Evolutionary conservation across 805 yeast species (phyloP), one percentile per base, ranked within the genome.

Genomic region (Yamadazyma philogaea): DNA sequence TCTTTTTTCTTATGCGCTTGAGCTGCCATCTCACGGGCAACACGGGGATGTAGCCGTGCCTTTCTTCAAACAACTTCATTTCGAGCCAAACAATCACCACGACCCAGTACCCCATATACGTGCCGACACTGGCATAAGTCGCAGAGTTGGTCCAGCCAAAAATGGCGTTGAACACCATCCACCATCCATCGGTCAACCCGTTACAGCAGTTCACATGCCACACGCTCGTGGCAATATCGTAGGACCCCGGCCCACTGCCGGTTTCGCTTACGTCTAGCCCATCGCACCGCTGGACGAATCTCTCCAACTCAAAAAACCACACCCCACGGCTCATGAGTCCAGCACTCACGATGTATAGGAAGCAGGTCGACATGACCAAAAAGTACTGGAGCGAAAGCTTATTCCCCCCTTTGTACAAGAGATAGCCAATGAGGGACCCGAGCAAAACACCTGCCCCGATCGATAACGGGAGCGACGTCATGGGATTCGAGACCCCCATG

Each of bases 201-300:
- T 68, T 66, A 45, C 75, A 70, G 49, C 75, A 70, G 53, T 70
- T 69, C 18, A 70, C 74, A 51, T 70, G 75, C 75, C 75, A 70
- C 8, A 70, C 63, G 42, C 69, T 60, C 22, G 51, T 60, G 33
- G 58, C 47, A 22, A 70, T 64, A 42, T 70, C 74, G 43, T 70
- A 70, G 2, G 73, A 66, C 2, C 75, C 75, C 2, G 75, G 75
- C 1, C 75, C 74, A 44, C 64, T 60, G 1, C 75, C 75, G 8
- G 74, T 68, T 52, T 70, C 75, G 30, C 65, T 59, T 7, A 63
- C 69, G 43, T 70, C 75, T 21, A 65, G 45, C 2, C 74, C 74
- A 21, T 63, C 74, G 46, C 74, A 69, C 18, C 46, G 47, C 36
- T 64, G 52, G 28, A 70, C 69, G 45, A 57, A 70, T 31, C 51